Evolutionary conservation across 2,329 filamentous ascomycete genomes (phyloP).

Genomic region (Diaporthe citri): DNA sequence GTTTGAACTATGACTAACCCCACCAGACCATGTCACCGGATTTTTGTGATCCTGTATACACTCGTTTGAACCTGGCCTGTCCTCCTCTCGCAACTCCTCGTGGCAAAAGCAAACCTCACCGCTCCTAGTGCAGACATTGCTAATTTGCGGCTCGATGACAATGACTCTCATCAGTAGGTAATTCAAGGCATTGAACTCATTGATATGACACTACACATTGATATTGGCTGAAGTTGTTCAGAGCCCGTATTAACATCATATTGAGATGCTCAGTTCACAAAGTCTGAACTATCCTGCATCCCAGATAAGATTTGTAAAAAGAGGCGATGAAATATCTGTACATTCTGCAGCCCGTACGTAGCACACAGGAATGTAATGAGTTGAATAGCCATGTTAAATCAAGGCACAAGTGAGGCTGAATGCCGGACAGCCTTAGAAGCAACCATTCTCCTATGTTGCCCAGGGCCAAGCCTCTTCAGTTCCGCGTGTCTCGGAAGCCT

Average conservation of each 20-base stretch:
- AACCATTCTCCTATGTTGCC: background rate
- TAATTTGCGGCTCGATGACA: background rate
- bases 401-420: no score
- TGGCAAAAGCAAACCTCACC: background rate
- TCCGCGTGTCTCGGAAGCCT: background rate
- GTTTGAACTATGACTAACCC: background rate
- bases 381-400: no score
- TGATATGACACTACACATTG: background rate
- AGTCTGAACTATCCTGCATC: background rate
- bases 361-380: no score
- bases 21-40: background rate
- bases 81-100: background rate
- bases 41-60: background rate
- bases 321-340: background rate
- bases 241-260: background rate
- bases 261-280: background rate
- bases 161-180: background rate
- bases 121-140: background rate
- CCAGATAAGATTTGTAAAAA: background rate
- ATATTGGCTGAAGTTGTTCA: background rate
- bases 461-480: background rate
- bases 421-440: background rate
- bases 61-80: no score
- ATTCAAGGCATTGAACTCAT: no score
- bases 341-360: no score